Evolutionary conservation across 2,329 filamentous ascomycete genomes (phyloP), one percentile per base, ranked within the genome.

Genomic region (Amauroascus verrucosus): DNA sequence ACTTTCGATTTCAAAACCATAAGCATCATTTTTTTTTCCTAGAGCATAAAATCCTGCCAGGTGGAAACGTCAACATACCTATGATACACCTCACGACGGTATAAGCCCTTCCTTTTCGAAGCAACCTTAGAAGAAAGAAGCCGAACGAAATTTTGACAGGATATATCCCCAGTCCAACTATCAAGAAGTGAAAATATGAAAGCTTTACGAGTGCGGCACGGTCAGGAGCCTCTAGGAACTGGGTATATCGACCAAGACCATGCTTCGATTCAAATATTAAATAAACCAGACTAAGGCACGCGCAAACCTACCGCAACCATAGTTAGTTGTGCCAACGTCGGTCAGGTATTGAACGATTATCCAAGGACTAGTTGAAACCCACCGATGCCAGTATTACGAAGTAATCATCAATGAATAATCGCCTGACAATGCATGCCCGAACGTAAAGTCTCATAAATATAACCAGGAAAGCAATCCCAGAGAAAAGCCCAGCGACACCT

Each of bases 111-210:
- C 63, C 72, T 16, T 64, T 62, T 13, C 66, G 62, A n/a, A 70
- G 69, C 6, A 76, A 62, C 35, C 74, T 64, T 49, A 76, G 61
- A 4, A 77, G 63, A 56, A 75, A 74, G 28, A 74, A 66, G 1
- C 67, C 71, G 26, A 76, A 69, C 0, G 75, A 76, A 8, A 77
- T 66, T 59, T 77, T 77, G 55, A 76, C 70, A 0, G 69, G 59
- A 9, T 69, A 67, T 3, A 74, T 68, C 0, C 70, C 75, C 6
- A 72, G 58, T 59, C 76, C 72, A 20, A 74, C 66, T 41, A 76
- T 63, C 46, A 80, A 63, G 6, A 71, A 70, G 55, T 78, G 73
- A 46, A 72, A 68, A 57, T 72, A 77, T 24, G 68, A 65, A 38
- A 72, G 69, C 41, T 74, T 72, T 1, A 64, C 58, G 49, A 74